phyloP scores from a whole-genome alignment of 345 rosid genomes.

The Citrus mangshanensis region DNA sequence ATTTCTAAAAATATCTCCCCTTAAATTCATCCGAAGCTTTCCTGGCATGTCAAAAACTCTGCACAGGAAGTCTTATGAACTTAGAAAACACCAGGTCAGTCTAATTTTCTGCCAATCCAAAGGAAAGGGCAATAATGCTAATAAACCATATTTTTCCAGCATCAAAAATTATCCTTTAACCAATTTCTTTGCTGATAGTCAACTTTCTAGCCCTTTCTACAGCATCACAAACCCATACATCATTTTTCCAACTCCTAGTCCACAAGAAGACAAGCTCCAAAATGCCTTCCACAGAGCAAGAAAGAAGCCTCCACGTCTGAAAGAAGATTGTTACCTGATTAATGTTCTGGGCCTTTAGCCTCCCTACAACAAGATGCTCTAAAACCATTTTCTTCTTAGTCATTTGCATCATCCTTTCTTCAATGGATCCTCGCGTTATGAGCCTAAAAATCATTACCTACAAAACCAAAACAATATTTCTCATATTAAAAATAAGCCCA shows the following conservation, averaged over 20 bases:
- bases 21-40: not conserved
- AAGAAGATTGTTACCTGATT: constrained; percentile 66
- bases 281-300: not conserved
- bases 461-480: constrained; percentile 22
- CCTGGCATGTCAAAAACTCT: not conserved
- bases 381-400: constrained; percentile 99
- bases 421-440: constrained; percentile 86
- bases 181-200: not conserved
- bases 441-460: constrained; percentile 98
- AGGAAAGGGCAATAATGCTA: not conserved
- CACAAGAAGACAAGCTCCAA: not conserved
- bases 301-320: constrained; percentile 1
- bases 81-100: not conserved
- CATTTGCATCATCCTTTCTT: constrained; percentile 99
- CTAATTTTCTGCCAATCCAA: not conserved
- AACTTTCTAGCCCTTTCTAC: not conserved
- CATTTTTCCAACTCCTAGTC: not conserved
- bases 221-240: not conserved
- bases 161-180: not conserved
- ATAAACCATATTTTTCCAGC: not conserved
- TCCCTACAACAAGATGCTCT: constrained; percentile 99
- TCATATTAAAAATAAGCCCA: not conserved
- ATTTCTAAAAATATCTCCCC: not conserved
- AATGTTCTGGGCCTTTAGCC: constrained; percentile 91
- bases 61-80: not conserved